Conservation (phyloP, 2,329 filamentous ascomycete genomes). For the Pseudogymnoascus sp. region DNA sequence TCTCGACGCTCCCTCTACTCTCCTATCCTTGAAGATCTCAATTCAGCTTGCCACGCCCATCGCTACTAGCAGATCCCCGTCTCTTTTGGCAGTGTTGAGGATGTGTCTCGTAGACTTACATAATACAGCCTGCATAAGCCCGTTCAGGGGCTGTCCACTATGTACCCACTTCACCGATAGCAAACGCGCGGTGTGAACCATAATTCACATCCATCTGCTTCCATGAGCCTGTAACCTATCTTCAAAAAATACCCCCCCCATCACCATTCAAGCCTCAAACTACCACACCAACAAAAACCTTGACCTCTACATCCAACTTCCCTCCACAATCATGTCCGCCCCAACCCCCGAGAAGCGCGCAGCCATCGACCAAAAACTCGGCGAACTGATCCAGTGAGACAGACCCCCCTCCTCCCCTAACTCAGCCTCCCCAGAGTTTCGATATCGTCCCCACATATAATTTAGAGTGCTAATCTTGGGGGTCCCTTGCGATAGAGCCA, state of each 20-base stretch:
- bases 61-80: neutral
- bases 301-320: neutral
- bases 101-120: neutral
- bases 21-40: conserved; percentile 7
- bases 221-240: neutral
- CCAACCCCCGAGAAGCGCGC: neutral
- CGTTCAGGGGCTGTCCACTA: conserved; percentile 3
- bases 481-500: conserved; percentile 13
- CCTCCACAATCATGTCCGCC: neutral
- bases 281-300: neutral
- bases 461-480: neutral
- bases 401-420: neutral
- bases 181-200: conserved; percentile 4
- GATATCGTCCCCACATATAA: conserved; percentile 3
- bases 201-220: neutral
- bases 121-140: neutral
- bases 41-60: conserved; percentile 3
- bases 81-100: neutral
- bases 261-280: neutral
- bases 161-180: conserved; percentile 1
- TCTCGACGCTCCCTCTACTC: neutral
- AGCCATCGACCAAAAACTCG: neutral
- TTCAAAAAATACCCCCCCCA: neutral
- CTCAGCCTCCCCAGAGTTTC: conserved; percentile 1
- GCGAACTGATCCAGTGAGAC: neutral